These are phyloP conservation scores for Candida michaelii DNA, from an alignment of 805 yeast species.

Conservation along the genomic window DNA sequence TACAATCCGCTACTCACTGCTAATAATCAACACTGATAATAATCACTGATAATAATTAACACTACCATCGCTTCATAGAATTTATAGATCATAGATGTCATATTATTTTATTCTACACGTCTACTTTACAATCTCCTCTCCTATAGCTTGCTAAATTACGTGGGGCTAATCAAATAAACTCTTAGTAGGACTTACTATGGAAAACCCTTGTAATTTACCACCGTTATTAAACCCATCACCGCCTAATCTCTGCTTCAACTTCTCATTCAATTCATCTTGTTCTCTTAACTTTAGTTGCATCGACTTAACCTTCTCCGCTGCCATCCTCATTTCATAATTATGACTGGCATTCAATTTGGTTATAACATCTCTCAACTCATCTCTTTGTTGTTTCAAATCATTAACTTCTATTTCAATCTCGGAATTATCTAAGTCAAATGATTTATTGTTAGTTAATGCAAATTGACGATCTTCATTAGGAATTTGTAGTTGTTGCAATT, in stretches of 20 bases:
- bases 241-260: constrained; percentile 27
- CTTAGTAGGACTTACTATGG: constrained; percentile 35
- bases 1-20: too few species aligned
- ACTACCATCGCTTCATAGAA: too few species aligned
- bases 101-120: neutral
- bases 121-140: neutral
- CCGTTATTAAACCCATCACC: constrained; percentile 17
- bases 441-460: constrained; percentile 8
- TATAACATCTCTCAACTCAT: constrained; percentile 42
- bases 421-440: constrained; percentile 7
- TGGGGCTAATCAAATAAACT: constrained; percentile 21
- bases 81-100: constrained; percentile 6
- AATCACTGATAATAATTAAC: too few species aligned
- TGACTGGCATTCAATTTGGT: constrained; percentile 37
- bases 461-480: constrained; percentile 9
- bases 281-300: constrained; percentile 32
- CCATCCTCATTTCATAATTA: constrained; percentile 33
- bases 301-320: constrained; percentile 34
- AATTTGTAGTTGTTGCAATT: neutral
- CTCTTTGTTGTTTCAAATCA: constrained; percentile 32
- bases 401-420: constrained; percentile 20
- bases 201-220: constrained; percentile 40
- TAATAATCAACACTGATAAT: too few species aligned
- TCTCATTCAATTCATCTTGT: constrained; percentile 32
- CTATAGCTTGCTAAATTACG: too few species aligned